Evolutionary conservation across 768 basidiomycete genomes (phyloP).

Genomic region (Lanmaoa pseudosensibilis): DNA sequence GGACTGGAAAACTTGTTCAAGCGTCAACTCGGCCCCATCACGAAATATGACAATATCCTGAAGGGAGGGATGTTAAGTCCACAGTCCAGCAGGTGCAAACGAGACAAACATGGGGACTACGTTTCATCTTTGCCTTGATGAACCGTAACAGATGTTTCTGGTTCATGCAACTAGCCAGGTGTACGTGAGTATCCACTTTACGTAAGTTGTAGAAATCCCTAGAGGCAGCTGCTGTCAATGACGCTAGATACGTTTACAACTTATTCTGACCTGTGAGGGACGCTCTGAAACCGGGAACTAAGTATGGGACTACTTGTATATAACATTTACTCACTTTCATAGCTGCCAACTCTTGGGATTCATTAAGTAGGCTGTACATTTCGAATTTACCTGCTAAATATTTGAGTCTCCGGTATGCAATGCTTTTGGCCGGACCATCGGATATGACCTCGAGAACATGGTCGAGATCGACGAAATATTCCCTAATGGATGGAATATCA

Average conservation of each 20-base stretch:
- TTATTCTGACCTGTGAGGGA: constrained; percentile 31
- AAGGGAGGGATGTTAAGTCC: neutral
- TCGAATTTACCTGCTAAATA: constrained; percentile 93
- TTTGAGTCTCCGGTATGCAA: constrained; percentile 88
- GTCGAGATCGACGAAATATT: constrained; percentile 96
- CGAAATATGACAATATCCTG: constrained; percentile 96
- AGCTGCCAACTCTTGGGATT: constrained; percentile 89
- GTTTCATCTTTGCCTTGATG: constrained; percentile 99
- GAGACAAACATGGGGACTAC: constrained; percentile 64
- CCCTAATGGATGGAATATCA: constrained; percentile 80
- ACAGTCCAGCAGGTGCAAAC: neutral
- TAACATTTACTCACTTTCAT: constrained; percentile 74
- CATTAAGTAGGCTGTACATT: constrained; percentile 89
- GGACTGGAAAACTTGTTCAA: constrained; percentile 94
- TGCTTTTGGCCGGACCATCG: constrained; percentile 94
- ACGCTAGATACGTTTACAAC: neutral
- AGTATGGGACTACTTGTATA: neutral
- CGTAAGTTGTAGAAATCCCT: constrained; percentile 98
- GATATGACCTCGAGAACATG: constrained; percentile 87
- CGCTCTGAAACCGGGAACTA: constrained; percentile 21
- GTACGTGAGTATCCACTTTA: constrained; percentile 98
- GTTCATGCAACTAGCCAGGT: constrained; percentile 99
- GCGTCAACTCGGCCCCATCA: constrained; percentile 83
- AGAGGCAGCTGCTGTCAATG: constrained; percentile 8
- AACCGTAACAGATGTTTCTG: constrained; percentile 98